phyloP scores from a whole-genome alignment of 2,329 filamentous ascomycete species.

The Polychaeton citri region DNA sequence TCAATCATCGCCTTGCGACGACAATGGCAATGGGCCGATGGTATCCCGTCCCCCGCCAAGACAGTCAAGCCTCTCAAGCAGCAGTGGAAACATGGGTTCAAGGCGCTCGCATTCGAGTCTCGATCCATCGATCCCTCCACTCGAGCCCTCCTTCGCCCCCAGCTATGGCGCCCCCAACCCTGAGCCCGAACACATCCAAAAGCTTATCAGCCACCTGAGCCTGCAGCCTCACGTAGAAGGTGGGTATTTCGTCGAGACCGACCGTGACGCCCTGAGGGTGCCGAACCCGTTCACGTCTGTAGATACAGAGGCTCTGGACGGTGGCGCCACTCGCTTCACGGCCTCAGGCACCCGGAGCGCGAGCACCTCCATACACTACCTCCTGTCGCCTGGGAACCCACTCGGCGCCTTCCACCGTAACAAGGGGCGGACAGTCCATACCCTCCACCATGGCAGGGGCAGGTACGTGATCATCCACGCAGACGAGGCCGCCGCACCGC shows the following conservation, averaged over 20 bases:
- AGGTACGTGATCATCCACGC: slow-evolving; percentile 52
- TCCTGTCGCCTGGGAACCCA: slow-evolving; percentile 43
- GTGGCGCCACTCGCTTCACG: slow-evolving; percentile 17
- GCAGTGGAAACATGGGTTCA: neutral
- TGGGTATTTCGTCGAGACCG: slow-evolving; percentile 51
- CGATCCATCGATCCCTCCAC: slow-evolving; percentile 11
- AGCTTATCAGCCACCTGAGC: slow-evolving; percentile 32
- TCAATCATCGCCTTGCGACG: no score
- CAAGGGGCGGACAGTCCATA: slow-evolving; percentile 45
- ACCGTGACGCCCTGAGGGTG: slow-evolving; percentile 38
- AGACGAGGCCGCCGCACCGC: slow-evolving; percentile 26
- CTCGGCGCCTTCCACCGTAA: slow-evolving; percentile 53
- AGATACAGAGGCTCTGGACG: slow-evolving; percentile 18
- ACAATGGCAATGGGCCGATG: no score
- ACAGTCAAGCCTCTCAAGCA: no score
- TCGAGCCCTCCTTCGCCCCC: slow-evolving; percentile 13
- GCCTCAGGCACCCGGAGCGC: slow-evolving; percentile 32
- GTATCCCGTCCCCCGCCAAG: no score
- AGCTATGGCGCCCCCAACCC: slow-evolving; percentile 4
- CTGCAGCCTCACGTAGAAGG: slow-evolving; percentile 48
- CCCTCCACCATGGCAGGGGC: slow-evolving; percentile 49
- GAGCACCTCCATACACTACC: slow-evolving; percentile 51
- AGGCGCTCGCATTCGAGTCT: slow-evolving; percentile 6
- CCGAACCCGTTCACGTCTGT: slow-evolving; percentile 39
- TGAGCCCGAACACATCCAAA: slow-evolving; percentile 21